phyloP scores from a whole-genome alignment of 345 rosid genomes.

The Conringia planisiliqua region DNA sequence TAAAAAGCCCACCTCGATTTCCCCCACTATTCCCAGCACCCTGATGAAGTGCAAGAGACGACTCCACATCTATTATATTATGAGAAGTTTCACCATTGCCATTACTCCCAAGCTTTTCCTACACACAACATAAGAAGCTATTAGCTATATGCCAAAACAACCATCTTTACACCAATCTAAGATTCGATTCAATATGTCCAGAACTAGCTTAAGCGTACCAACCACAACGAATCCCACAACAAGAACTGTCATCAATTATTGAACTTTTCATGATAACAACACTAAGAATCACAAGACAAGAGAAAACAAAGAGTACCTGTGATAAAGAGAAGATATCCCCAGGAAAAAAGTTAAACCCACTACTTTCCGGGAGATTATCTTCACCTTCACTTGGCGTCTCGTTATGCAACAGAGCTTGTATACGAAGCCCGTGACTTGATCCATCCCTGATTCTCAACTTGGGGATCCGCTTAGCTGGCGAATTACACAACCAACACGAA shows the following conservation, averaged over 20 bases:
- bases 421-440: conserved; percentile 40
- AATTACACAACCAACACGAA: conserved; percentile 29
- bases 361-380: conserved; percentile 36
- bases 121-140: conserved; percentile 41
- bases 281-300: not conserved
- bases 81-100: conserved; percentile 36
- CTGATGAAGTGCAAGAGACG: conserved; percentile 43
- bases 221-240: not conserved
- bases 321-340: conserved; percentile 47
- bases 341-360: conserved; percentile 43
- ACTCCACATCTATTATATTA: conserved; percentile 45
- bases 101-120: conserved; percentile 47
- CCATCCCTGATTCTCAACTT: conserved; percentile 44
- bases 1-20: conserved; percentile 82
- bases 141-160: conserved; percentile 35
- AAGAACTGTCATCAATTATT: not conserved
- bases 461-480: conserved; percentile 35
- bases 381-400: conserved; percentile 47
- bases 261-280: not conserved
- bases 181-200: not conserved
- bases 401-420: conserved; percentile 36
- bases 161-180: conserved; percentile 19
- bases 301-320: conserved; percentile 39
- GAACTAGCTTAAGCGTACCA: not conserved
- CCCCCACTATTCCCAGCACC: conserved; percentile 64